Evolutionary conservation across 2,329 filamentous ascomycete genomes (phyloP).

Genomic region (Alternaria solani): DNA sequence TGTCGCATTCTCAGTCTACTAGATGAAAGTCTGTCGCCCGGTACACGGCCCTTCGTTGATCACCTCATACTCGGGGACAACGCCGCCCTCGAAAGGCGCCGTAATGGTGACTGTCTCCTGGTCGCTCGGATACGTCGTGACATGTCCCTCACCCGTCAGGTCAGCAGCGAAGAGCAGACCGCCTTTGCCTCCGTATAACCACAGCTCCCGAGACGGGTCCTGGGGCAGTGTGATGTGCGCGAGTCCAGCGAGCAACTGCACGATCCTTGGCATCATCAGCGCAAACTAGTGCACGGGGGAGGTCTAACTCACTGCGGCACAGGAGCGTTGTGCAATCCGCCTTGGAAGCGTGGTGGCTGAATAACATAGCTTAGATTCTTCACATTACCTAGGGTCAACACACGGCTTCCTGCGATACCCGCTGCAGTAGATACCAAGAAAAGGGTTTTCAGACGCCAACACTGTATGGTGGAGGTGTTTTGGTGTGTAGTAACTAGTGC

Average conservation of each 20-base stretch:
- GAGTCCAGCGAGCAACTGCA: conserved; percentile 45
- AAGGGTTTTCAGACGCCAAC: conserved; percentile 44
- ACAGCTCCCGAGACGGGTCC: conserved; percentile 31
- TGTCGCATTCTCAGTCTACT: background rate
- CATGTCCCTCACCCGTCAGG: conserved; percentile 42
- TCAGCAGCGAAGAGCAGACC: conserved; percentile 46
- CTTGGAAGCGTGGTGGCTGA: conserved; percentile 44
- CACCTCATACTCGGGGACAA: conserved; percentile 31
- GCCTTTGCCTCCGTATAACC: conserved; percentile 44
- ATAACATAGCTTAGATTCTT: conserved; percentile 41
- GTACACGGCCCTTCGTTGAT: conserved; percentile 23
- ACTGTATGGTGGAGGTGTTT: conserved; percentile 46
- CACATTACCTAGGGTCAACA: conserved; percentile 30
- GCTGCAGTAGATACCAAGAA: conserved; percentile 37
- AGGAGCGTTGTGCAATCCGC: conserved; percentile 47
- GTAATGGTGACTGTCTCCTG: conserved; percentile 38
- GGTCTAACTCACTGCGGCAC: conserved; percentile 30
- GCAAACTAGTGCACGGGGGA: background rate
- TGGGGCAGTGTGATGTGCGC: conserved; percentile 45
- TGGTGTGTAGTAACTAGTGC: conserved; percentile 43
- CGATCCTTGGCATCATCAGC: conserved; percentile 19
- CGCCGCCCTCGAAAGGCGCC: conserved; percentile 38
- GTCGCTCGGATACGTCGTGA: conserved; percentile 45
- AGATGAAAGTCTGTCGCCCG: conserved; percentile 19
- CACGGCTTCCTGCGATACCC: conserved; percentile 36